Conservation (phyloP, 2,329 filamentous ascomycete genomes). For the Parasarocladium wereldwijsianum region DNA sequence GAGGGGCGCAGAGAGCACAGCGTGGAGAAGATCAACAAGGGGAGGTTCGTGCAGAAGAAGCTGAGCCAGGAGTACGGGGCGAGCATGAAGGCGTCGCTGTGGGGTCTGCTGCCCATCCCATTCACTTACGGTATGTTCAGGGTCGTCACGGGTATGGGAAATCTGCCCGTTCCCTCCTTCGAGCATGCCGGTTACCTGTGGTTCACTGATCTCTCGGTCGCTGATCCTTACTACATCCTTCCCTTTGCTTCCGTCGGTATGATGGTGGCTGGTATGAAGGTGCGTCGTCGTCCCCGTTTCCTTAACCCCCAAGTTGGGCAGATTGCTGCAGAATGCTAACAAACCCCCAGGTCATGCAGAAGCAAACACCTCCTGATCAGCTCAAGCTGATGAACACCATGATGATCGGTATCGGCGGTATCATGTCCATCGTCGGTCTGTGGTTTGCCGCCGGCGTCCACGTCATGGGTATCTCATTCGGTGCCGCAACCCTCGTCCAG, state of each 20-base stretch:
- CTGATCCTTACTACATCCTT: conserved; percentile 66
- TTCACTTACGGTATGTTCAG: conserved; percentile 73
- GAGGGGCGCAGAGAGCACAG: conserved; percentile 12
- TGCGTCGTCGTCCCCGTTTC: conserved; percentile 15
- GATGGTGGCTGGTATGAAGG: conserved; percentile 42
- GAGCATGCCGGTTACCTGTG: conserved; percentile 58
- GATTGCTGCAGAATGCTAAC: conserved; percentile 3
- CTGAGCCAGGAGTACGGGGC: conserved; percentile 21
- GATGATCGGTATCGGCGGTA: conserved; percentile 25
- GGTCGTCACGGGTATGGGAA: conserved; percentile 56
- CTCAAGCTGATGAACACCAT: conserved; percentile 24
- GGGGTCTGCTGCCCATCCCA: conserved; percentile 36
- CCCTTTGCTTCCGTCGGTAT: conserved; percentile 45
- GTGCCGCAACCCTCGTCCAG: conserved; percentile 21
- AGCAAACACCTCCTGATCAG: conserved; percentile 15
- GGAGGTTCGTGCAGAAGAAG: conserved; percentile 19
- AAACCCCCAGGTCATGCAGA: conserved; percentile 18
- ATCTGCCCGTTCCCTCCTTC: conserved; percentile 68
- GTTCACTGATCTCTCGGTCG: conserved; percentile 61
- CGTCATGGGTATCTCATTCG: conserved; percentile 29
- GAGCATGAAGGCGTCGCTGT: conserved; percentile 18
- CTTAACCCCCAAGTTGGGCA: too few species aligned
- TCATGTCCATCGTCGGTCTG: conserved; percentile 28
- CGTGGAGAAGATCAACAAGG: conserved; percentile 20
- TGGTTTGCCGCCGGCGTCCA: conserved; percentile 34